Evolutionary conservation across 2,329 filamentous ascomycete species (phyloP).

Genomic region (Calonectria pseudoturangicola): DNA sequence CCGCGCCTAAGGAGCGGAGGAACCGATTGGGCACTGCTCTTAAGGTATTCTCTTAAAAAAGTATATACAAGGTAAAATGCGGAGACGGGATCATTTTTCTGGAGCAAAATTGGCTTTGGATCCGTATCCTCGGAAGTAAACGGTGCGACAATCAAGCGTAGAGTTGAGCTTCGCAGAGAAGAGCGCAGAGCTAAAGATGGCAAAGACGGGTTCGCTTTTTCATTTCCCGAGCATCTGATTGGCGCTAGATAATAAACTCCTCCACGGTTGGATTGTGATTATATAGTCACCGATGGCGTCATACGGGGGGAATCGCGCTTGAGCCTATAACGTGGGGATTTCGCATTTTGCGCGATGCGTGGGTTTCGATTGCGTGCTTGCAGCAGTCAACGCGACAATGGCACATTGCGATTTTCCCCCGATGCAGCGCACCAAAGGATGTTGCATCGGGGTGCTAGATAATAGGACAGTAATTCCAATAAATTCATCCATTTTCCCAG

Average conservation of each 20-base stretch:
- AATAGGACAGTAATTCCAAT: slow-evolving; percentile 1
- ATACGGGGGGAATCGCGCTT: slow-evolving; percentile 20
- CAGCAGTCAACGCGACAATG: slow-evolving; percentile 16
- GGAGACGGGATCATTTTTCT: background rate
- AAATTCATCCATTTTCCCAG: background rate
- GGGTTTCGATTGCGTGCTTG: slow-evolving; percentile 37
- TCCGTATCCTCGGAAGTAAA: slow-evolving; percentile 8
- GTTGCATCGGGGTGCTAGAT: background rate
- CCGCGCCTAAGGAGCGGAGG: background rate
- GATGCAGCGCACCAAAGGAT: background rate
- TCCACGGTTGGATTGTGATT: slow-evolving; percentile 16
- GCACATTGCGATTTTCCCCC: background rate
- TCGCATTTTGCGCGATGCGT: slow-evolving; percentile 27
- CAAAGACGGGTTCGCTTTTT: background rate
- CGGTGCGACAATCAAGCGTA: background rate
- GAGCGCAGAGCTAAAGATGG: background rate
- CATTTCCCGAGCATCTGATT: background rate
- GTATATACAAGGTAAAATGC: background rate
- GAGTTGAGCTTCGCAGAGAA: slow-evolving; percentile 14
- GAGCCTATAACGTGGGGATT: slow-evolving; percentile 28
- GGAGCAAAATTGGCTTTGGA: background rate
- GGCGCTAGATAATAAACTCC: slow-evolving; percentile 27
- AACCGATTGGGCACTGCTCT: background rate
- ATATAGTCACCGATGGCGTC: slow-evolving; percentile 28
- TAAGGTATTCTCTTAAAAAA: background rate